Evolutionary conservation across 2,329 filamentous ascomycete species (phyloP).

Genomic region (Arthrobotrys musiformis): DNA sequence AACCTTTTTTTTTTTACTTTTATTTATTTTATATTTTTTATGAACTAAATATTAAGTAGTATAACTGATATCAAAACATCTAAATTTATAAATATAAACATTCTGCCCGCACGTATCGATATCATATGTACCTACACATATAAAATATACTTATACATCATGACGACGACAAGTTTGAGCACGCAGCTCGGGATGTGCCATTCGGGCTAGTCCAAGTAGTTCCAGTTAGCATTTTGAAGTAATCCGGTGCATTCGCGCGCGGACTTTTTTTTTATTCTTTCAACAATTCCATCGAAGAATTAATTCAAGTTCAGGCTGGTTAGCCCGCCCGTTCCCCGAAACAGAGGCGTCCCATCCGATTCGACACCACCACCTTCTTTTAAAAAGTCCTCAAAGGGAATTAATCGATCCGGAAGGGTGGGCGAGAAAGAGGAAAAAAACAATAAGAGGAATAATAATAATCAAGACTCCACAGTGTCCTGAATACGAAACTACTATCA

Average conservation of each 20-base stretch:
- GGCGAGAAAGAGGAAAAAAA: not conserved
- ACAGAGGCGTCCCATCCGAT: constrained; percentile 55
- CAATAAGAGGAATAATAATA: constrained; percentile 10
- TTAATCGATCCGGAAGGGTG: too few species aligned
- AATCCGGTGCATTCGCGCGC: constrained; percentile 18
- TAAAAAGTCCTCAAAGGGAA: not conserved
- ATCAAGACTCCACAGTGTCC: constrained; percentile 29
- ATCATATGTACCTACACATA: not conserved
- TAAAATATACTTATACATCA: not conserved
- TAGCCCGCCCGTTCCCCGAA: constrained; percentile 53
- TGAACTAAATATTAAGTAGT: not conserved
- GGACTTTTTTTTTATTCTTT: not conserved
- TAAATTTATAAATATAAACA: too few species aligned
- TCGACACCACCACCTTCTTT: constrained; percentile 36
- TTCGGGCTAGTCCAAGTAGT: constrained; percentile 28
- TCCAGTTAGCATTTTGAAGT: too few species aligned
- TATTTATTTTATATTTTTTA: not conserved
- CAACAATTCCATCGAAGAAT: constrained; percentile 35
- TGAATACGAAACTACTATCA: constrained; percentile 18
- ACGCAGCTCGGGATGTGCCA: constrained; percentile 23
- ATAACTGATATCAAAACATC: constrained; percentile 1
- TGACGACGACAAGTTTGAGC: constrained; percentile 24
- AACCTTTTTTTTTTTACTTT: not conserved
- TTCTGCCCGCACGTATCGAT: not conserved
- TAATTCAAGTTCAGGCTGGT: not conserved